Base-by-base conservation (phyloP, 192 early-diverging fungal species). In the Umbelopsis vinacea region DNA sequence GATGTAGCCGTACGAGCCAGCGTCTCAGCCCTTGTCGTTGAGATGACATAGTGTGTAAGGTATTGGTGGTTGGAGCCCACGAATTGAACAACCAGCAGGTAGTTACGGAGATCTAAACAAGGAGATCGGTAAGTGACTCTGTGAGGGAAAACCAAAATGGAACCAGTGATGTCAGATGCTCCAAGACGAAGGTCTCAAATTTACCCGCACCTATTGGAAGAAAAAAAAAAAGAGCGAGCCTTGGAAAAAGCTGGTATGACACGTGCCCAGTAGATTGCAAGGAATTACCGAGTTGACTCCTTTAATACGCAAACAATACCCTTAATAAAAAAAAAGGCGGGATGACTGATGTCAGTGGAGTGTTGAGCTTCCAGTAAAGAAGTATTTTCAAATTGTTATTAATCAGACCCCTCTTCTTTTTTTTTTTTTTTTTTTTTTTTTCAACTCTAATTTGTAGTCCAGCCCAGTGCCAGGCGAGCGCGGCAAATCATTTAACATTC, bases 351-450 rank as follows among this genome's bases (percentile, higher is more conserved):
- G 19, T 17, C 26, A 19, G 33, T 29, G 12, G 26, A 22, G 15
- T 17, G 48, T 63, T 29, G 12, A 29, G 37, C 7, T 37, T 37
- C 17, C 19, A 17, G 17, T 37, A 63, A 50, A 50, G 48, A 50
- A 19, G 48, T 50, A 50, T 50, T 17, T 50, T 2, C 6, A 50
- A 17, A 50, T 1, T 21, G 15, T 50, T 50, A 50, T 50, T 50
- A 43, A 43, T 43, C 40, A 43, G 40, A 43, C 40, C 40, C 11
- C 38, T n/a, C 15, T 4, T 10, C n/a, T n/a, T n/a, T n/a, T n/a
- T n/a, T n/a, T n/a, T n/a, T n/a, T n/a, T 17, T 6, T 63, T 63
- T 37, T 37, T 63, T 37, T 63, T 63, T 63, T 63, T 63, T 63
- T 14, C 33, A 29, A 63, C 33, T 29, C 19, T n/a, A 63, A 37